These are phyloP conservation scores for Lactarius hatsudake DNA, from an alignment of 768 basidiomycete species.

Conservation along the genomic window DNA sequence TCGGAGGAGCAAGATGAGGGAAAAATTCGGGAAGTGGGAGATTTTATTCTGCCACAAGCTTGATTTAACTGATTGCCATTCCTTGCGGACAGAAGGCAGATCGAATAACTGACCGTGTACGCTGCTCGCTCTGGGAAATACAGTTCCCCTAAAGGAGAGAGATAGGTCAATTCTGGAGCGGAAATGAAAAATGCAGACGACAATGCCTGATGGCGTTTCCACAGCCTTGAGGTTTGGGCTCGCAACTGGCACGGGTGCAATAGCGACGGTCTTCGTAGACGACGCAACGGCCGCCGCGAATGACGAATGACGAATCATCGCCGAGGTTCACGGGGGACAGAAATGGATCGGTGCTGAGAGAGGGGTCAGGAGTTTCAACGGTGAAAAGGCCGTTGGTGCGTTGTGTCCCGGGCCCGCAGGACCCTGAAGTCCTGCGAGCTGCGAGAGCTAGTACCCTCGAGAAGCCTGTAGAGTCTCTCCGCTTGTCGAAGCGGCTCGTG, in stretches of 20 bases:
- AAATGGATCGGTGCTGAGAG: not conserved
- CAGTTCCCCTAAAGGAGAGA: conserved; percentile 8
- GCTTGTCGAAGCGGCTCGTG: not conserved
- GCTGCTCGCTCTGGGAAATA: conserved; percentile 7
- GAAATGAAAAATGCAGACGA: conserved; percentile 21
- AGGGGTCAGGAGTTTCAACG: not conserved
- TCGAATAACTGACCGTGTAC: not conserved
- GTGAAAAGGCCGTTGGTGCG: not conserved
- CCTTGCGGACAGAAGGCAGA: not conserved
- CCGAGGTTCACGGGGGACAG: not conserved
- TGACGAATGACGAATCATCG: not conserved
- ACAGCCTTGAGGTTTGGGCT: conserved; percentile 23
- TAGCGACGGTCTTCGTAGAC: not conserved
- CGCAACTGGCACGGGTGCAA: conserved; percentile 6
- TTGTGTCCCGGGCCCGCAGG: not conserved
- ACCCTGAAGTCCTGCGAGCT: not conserved
- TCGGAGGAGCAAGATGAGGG: conserved; percentile 7
- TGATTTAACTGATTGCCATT: not conserved
- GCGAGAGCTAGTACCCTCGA: not conserved
- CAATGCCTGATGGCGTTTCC: conserved; percentile 8
- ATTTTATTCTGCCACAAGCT: not conserved
- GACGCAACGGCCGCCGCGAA: not conserved
- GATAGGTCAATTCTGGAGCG: conserved; percentile 4
- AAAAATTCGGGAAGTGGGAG: conserved; percentile 3
- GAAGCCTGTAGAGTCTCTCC: not conserved